Percentiles rank a stretch among this genome's conserved stretches.
phyloP scores from a whole-genome alignment of 441 rosid genomes.

The Isatis lusitanica region DNA sequence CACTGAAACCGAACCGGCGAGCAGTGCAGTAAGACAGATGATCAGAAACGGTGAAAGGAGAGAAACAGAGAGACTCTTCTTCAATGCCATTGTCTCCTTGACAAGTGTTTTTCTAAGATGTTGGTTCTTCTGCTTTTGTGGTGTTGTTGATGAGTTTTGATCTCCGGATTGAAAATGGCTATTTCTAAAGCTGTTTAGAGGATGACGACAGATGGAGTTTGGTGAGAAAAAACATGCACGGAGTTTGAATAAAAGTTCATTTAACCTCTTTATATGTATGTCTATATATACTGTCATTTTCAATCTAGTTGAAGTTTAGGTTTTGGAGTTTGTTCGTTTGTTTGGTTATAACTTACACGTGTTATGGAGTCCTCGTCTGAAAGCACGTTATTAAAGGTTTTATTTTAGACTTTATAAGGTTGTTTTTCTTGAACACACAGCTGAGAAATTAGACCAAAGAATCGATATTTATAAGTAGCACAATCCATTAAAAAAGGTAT shows the following conservation, averaged over 20 bases:
- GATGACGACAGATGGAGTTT: conserved; percentile 8
- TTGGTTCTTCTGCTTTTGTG: conserved; percentile 15
- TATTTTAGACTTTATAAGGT: no score
- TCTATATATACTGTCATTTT: not conserved
- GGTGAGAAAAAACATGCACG: conserved; percentile 4
- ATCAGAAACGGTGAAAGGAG: conserved; percentile 27
- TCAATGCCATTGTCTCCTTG: conserved; percentile 17
- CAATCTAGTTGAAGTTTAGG: not conserved
- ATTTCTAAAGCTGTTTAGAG: not conserved
- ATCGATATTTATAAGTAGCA: not conserved
- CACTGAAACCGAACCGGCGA: conserved; percentile 13
- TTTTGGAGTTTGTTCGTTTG: not conserved
- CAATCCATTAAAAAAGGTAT: conserved; percentile 19
- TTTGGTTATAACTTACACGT: no score
- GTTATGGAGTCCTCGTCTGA: not conserved
- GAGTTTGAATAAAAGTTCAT: not conserved
- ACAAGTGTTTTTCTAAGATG: no score
- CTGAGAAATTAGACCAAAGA: not conserved
- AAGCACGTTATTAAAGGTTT: no score
- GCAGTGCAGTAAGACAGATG: conserved; percentile 21
- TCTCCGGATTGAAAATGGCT: not conserved
- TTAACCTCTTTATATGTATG: conserved; percentile 32
- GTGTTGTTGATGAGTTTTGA: conserved; percentile 7
- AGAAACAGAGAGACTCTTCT: conserved; percentile 20
- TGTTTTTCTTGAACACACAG: not conserved